A percentile compares a stretch with the other conserved stretches of the same genome.
Conservation (phyloP, 1,139 yeast genomes). For the Tardiomyces digboiensis region DNA sequence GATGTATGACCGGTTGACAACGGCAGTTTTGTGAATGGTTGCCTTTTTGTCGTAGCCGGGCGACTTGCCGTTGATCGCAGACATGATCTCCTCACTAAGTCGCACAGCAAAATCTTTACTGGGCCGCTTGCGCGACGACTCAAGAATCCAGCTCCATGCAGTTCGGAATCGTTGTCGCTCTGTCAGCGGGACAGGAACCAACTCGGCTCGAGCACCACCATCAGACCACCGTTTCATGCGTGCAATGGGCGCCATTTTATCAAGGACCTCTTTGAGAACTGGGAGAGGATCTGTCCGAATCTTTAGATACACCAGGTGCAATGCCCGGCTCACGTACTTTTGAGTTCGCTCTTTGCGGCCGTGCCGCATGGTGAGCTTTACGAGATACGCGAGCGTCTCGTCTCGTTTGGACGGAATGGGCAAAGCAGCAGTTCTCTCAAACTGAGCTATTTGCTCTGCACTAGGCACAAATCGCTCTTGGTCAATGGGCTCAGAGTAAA, state of each 20-base stretch:
- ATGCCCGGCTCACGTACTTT: slow-evolving; percentile 62
- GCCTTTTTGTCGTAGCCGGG: slow-evolving; percentile 79
- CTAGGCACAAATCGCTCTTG: slow-evolving; percentile 32
- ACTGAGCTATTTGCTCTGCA: slow-evolving; percentile 48
- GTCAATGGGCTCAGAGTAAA: neutral
- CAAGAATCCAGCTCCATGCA: slow-evolving; percentile 87
- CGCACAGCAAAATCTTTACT: slow-evolving; percentile 80
- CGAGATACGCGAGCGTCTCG: slow-evolving; percentile 64
- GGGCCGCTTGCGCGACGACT: slow-evolving; percentile 70
- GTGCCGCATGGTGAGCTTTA: slow-evolving; percentile 85
- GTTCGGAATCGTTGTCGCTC: slow-evolving; percentile 76
- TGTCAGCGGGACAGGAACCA: slow-evolving; percentile 76
- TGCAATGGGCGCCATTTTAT: slow-evolving; percentile 78
- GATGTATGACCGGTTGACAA: slow-evolving; percentile 33
- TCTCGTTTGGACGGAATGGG: slow-evolving; percentile 59
- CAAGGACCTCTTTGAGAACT: slow-evolving; percentile 64
- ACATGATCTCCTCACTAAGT: slow-evolving; percentile 78
- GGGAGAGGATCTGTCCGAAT: slow-evolving; percentile 70
- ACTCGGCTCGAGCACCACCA: slow-evolving; percentile 72
- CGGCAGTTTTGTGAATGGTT: slow-evolving; percentile 77
- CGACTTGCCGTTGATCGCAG: slow-evolving; percentile 70
- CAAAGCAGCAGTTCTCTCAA: slow-evolving; percentile 38
- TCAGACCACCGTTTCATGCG: slow-evolving; percentile 70
- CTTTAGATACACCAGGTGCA: slow-evolving; percentile 68
- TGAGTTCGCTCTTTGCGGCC: slow-evolving; percentile 85